Conservation (phyloP, 352 stramenopile genomes). For the Globisporangium cystogenes region DNA sequence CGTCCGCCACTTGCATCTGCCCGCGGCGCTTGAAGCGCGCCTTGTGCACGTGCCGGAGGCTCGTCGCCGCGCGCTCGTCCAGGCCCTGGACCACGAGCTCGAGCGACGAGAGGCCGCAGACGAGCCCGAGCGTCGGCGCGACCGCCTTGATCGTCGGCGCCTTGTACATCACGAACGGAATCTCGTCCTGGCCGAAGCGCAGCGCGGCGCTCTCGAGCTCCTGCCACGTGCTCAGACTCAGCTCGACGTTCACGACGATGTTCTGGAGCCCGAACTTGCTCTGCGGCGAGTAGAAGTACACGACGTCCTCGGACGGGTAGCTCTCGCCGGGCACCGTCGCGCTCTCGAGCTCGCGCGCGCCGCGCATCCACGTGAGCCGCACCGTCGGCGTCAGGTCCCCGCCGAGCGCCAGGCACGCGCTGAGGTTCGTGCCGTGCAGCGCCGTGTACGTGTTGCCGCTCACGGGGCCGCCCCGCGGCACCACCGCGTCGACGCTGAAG, state of each 20-base stretch:
- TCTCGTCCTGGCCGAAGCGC: constrained; percentile 55
- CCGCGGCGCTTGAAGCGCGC: constrained; percentile 56
- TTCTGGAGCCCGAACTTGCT: constrained; percentile 73
- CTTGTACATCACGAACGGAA: constrained; percentile 70
- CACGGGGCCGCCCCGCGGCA: constrained; percentile 51
- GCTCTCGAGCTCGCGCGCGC: constrained; percentile 51
- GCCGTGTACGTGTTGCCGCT: constrained; percentile 69
- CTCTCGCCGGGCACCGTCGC: constrained; percentile 47
- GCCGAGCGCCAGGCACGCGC: constrained; percentile 31
- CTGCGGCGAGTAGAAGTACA: constrained; percentile 76
- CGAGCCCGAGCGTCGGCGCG: constrained; percentile 25
- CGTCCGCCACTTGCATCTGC: constrained; percentile 70
- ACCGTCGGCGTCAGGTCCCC: constrained; percentile 25
- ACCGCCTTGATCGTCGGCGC: constrained; percentile 49
- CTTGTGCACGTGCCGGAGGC: constrained; percentile 38
- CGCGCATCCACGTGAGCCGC: constrained; percentile 52
- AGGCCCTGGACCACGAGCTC: constrained; percentile 61
- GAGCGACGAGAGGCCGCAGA: constrained; percentile 39
- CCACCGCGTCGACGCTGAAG: constrained; percentile 45
- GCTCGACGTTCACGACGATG: constrained; percentile 48
- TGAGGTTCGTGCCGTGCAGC: constrained; percentile 56
- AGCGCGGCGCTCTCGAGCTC: constrained; percentile 5
- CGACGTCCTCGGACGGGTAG: constrained; percentile 49
- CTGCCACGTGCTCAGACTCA: constrained; percentile 22
- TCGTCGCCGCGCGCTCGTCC: constrained; percentile 40